These are phyloP conservation scores for Leishmania tropica DNA, from an alignment of 208 protist species.

Conservation along the genomic window DNA sequence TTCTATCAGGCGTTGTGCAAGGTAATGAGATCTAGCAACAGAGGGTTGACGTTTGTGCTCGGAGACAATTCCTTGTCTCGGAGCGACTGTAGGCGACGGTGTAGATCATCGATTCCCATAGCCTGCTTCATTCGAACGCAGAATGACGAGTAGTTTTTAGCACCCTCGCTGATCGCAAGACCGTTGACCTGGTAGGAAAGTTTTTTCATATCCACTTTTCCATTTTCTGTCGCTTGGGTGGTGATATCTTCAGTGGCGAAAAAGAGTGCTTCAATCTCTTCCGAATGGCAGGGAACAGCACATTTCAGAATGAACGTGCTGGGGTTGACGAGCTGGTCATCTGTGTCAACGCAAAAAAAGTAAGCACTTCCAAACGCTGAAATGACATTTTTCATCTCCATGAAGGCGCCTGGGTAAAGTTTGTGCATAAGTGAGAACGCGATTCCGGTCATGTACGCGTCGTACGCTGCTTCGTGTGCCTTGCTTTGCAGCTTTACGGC, in stretches of 20 bases:
- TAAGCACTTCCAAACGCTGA: conserved; percentile 52
- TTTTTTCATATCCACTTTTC: conserved; percentile 20
- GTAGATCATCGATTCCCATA: not conserved
- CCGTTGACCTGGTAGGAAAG: conserved; percentile 16
- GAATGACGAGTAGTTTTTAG: conserved; percentile 12
- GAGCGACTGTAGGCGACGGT: conserved; percentile 8
- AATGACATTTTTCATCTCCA: conserved; percentile 49
- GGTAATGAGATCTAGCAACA: conserved; percentile 1
- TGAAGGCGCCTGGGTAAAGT: conserved; percentile 15
- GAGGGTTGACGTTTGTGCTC: conserved; percentile 6
- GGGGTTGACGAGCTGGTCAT: conserved; percentile 11
- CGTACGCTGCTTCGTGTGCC: conserved; percentile 73
- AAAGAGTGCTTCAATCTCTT: conserved; percentile 30
- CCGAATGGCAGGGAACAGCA: conserved; percentile 1
- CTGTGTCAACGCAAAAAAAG: conserved; percentile 20
- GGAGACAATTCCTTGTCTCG: conserved; percentile 1
- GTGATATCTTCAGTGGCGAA: conserved; percentile 16
- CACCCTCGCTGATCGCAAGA: not conserved
- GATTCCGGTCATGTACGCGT: conserved; percentile 84
- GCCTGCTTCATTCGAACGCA: conserved; percentile 16
- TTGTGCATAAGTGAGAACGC: conserved; percentile 32
- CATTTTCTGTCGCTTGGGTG: not conserved
- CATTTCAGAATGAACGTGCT: conserved; percentile 26
- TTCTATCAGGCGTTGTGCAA: conserved; percentile 5
- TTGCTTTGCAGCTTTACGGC: conserved; percentile 23